Conservation (phyloP, 2,329 filamentous ascomycete genomes). For the Lasiodiplodia sp. region DNA sequence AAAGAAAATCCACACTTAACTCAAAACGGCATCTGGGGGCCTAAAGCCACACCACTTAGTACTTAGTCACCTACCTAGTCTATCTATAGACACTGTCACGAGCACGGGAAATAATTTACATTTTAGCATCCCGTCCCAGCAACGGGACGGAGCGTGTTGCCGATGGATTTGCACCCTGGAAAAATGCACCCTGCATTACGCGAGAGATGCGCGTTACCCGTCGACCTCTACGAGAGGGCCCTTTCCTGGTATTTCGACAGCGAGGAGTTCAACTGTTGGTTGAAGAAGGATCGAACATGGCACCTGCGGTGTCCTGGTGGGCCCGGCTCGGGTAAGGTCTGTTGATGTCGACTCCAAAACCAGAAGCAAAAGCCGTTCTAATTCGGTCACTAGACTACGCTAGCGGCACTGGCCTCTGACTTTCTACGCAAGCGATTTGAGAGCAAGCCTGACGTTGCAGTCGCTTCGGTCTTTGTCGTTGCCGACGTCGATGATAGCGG, state of each 20-base stretch:
- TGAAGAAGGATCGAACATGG: conserved; percentile 5
- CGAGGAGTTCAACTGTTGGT: conserved; percentile 20
- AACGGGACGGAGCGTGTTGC: not conserved
- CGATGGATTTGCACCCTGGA: not conserved
- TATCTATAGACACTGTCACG: not conserved
- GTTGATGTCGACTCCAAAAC: not conserved
- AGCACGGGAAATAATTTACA: not conserved
- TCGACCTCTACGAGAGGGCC: conserved; percentile 33
- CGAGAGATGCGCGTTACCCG: not conserved
- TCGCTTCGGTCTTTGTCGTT: conserved; percentile 20
- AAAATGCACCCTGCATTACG: not conserved
- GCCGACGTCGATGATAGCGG: conserved; percentile 6
- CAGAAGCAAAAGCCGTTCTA: not conserved
- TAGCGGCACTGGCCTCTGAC: conserved; percentile 10
- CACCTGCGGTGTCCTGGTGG: conserved; percentile 28
- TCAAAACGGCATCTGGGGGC: not conserved
- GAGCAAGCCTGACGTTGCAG: not conserved
- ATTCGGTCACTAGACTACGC: conserved; percentile 21
- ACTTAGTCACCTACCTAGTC: not conserved
- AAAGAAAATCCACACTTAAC: not conserved
- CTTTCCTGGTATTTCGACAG: conserved; percentile 33
- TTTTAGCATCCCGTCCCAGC: not conserved
- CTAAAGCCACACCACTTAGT: not conserved
- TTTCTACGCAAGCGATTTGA: not conserved
- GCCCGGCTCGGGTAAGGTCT: conserved; percentile 29